Conservation (phyloP, 805 yeast genomes). For the Danielia oregonensis region DNA sequence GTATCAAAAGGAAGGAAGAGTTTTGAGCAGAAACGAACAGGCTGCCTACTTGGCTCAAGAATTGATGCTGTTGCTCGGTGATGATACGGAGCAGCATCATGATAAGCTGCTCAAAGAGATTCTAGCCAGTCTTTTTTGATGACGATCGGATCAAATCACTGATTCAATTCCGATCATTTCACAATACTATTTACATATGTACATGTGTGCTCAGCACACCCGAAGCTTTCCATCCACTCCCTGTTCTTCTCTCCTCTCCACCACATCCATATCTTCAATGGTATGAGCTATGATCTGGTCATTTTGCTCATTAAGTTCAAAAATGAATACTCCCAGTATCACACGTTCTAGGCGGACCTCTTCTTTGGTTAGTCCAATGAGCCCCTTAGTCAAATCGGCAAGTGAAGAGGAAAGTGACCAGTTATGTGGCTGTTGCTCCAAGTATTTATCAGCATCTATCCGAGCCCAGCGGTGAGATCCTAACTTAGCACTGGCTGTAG, state of each 20-base stretch:
- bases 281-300: constrained; percentile 58
- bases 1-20: constrained; percentile 1
- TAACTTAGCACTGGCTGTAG: constrained; percentile 36
- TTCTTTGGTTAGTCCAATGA: constrained; percentile 29
- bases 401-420: constrained; percentile 22
- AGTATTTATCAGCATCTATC: constrained; percentile 24
- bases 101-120: constrained; percentile 4
- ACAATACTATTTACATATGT: constrained; percentile 1
- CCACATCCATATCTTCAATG: constrained; percentile 60
- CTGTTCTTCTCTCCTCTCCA: constrained; percentile 34
- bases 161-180: too few species aligned
- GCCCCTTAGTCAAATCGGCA: constrained; percentile 27
- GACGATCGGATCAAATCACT: too few species aligned
- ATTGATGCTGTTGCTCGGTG: constrained; percentile 5
- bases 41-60: constrained; percentile 8
- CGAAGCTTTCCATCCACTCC: constrained; percentile 10
- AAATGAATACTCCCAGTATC: constrained; percentile 56
- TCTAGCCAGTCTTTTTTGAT: background rate
- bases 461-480: constrained; percentile 42
- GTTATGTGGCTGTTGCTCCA: constrained; percentile 4
- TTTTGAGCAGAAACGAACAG: constrained; percentile 2
- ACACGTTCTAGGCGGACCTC: constrained; percentile 34
- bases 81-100: constrained; percentile 1
- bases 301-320: constrained; percentile 58
- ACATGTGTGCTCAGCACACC: constrained; percentile 8